Evolutionary conservation across 352 stramenopile genomes (phyloP).

Genomic region (Phytophthora kernoviae): DNA sequence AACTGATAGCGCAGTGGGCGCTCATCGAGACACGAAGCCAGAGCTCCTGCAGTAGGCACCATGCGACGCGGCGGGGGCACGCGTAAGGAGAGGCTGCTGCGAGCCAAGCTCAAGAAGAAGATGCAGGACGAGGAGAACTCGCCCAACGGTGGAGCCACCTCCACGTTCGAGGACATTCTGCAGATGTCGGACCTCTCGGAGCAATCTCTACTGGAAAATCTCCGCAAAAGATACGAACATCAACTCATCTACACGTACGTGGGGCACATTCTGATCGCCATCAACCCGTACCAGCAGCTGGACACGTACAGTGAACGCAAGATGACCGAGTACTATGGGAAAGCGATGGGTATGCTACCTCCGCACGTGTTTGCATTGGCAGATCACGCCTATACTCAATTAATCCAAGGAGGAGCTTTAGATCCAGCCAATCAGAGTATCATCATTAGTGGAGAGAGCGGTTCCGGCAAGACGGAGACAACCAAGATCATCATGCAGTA

Average conservation of each 20-base stretch:
- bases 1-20: conserved; percentile 37
- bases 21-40: conserved; percentile 14
- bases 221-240: conserved; percentile 91
- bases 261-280: conserved; percentile 89
- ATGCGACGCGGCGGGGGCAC: conserved; percentile 58
- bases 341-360: conserved; percentile 76
- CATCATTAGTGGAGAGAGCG: conserved; percentile 93
- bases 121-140: conserved; percentile 68
- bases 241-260: conserved; percentile 96
- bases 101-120: conserved; percentile 90
- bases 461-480: conserved; percentile 91
- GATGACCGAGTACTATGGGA: conserved; percentile 91
- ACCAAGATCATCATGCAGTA: conserved; percentile 95
- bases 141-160: conserved; percentile 30
- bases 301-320: conserved; percentile 72
- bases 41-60: conserved; percentile 18
- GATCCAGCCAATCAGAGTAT: conserved; percentile 91
- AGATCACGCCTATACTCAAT: conserved; percentile 88
- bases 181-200: conserved; percentile 92
- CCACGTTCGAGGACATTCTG: conserved; percentile 88
- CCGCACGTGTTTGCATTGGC: conserved; percentile 92
- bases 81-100: conserved; percentile 85
- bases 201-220: conserved; percentile 87
- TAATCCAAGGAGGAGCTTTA: conserved; percentile 83
- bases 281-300: conserved; percentile 92